A percentile compares a stretch with the other conserved stretches of the same genome.
These are phyloP conservation scores for Penstemon newberryi DNA, from an alignment of 257 asterid genomes.

Conservation along the genomic window DNA sequence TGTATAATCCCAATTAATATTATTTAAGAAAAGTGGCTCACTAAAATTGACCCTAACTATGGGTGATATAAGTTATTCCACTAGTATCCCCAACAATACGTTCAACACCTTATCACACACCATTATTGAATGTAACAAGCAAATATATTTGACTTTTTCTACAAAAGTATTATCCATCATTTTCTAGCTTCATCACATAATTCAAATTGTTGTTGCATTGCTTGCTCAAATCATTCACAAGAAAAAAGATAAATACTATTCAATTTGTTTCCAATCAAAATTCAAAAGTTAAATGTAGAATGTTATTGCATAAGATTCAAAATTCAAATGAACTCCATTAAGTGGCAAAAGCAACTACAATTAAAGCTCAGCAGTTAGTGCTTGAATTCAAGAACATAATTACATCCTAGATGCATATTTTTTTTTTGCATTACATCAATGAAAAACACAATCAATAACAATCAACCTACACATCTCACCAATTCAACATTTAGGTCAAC, in stretches of 20 bases:
- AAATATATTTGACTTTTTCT: conserved; percentile 24
- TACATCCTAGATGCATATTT: not conserved
- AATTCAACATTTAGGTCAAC: conserved; percentile 48
- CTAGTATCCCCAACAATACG: conserved; percentile 23
- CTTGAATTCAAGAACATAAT: no score
- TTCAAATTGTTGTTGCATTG: no score
- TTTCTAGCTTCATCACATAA: no score
- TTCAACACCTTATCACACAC: conserved; percentile 20
- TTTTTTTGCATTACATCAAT: not conserved
- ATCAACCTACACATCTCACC: conserved; percentile 17
- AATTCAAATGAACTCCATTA: no score
- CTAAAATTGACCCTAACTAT: conserved; percentile 14
- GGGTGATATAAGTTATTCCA: conserved; percentile 33
- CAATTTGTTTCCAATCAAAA: no score
- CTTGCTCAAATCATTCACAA: no score
- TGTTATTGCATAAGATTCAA: no score
- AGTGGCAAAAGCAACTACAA: no score
- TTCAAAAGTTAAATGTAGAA: no score
- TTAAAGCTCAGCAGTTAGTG: no score
- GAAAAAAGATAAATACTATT: no score
- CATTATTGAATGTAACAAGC: not conserved
- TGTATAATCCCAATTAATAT: conserved; percentile 22
- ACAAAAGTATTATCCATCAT: not conserved
- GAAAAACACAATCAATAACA: not conserved
- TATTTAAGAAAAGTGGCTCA: conserved; percentile 31